Base-by-base conservation (phyloP, 2,329 filamentous ascomycete genomes). In the Xylariales sp. region DNA sequence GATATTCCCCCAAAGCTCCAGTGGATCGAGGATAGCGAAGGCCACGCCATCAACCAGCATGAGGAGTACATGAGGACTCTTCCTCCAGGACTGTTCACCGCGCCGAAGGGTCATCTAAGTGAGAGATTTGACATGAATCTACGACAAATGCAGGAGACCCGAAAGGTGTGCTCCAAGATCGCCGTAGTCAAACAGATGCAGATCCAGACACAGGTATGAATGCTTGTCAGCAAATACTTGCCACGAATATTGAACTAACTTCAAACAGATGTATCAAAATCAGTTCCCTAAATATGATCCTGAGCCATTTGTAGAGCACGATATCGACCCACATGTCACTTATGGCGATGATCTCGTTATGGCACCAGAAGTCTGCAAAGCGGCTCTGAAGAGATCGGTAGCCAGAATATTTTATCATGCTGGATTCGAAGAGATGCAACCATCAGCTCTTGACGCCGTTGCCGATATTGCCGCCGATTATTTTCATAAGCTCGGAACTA, bases 111-210 rank as follows among this genome's bases (percentile, higher is more conserved):
- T 57, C 76, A 75, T 37, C 65, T 98, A 24, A 73, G 85, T 2
- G 80, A 79, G 50, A 91, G 84, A 57, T 84, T 98, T 63, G 88
- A 96, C 50, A 78, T 81, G 39, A 98, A 98, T 52, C 88, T 97
- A 63, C 80, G 81, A 43, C 90, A 96, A 57, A 90, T 98, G 74
- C 93, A 98, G 60, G 91, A 97, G 54, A 98, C 93, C 1, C 78
- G 93, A 50, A 97, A 96, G 58, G 76, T 98, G 20, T 95, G 89
- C 53, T 89, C 89, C 10, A 98, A 97, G 65, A 95, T 98, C 58
- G 84, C 88, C 33, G 88, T 98, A 44, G 93, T 98, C 59, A 98
- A 97, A 68, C 93, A 98, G 66, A 98, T 98, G 93, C 93, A 98
- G 65, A 80, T 97, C 38, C 93, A 98, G 61, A 88, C 89, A 36